Evolutionary conservation across 148 eudicot genomes (phyloP), one percentile per base, ranked within the genome.

Genomic region (Camellia lanceoleosa): DNA sequence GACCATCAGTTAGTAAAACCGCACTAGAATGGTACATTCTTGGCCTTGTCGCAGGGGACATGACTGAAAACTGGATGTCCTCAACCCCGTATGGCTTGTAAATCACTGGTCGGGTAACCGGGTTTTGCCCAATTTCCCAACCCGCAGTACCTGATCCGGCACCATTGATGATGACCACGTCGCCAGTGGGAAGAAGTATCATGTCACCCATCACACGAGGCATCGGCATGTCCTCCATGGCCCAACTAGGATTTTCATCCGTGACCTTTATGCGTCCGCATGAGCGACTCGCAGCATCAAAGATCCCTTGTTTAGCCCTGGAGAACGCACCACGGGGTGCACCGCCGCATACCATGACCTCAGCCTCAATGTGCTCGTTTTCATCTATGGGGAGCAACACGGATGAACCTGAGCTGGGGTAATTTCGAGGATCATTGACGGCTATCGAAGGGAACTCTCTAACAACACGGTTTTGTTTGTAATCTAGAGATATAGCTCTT

Each of bases 381-480:
- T 91, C 94, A 52, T 92, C 89, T 4, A 94, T 79, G 0, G 98
- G 97, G 42, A 92, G 81, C 68, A 94, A 71, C 14, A 92, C 84
- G 1, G 97, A 89, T 1, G 98, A 94, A 71, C 98, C 98, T 0
- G 97, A 84, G 89, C 94, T 88, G 8, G 98, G 98, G 68, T 94
- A 94, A 84, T 92, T 94, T 5, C 94, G 87, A 6, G 96, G 92
- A 46, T 82, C 66, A 3, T 85, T 88, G 54, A 82, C 89, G 0
- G 89, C 44, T 1, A 94, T 89, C 0, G 78, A 55, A n/a, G 94
- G 93, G 13, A 89, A 88, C 82, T 90, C 90, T 41, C 64, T 81
- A 5, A 90, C 82, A n/a, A 92, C 83, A 3, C 42, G 79, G 47
- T 91, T 87, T 49, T 51, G 69, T 9, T 68, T 83, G 80, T 92